A percentile compares a stretch with the other conserved stretches of the same genome.
Conservation (phyloP, 139 green algal species). For the Chlorella sp. region DNA sequence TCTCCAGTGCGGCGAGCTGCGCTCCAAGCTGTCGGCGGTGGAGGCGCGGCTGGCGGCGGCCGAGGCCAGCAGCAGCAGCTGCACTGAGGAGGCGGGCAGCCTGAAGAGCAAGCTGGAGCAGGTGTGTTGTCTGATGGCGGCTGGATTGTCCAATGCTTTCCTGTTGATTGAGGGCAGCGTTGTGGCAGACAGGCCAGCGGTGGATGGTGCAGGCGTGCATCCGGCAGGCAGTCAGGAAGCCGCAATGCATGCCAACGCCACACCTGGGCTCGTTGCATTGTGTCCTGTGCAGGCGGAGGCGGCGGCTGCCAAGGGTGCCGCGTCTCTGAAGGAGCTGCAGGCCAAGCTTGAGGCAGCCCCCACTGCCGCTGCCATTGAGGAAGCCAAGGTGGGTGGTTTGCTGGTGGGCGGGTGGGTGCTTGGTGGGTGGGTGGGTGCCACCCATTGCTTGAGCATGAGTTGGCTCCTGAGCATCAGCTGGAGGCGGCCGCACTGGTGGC, state of each 20-base stretch:
- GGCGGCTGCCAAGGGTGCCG: neutral
- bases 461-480: too few species aligned
- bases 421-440: neutral
- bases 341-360: neutral
- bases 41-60: neutral
- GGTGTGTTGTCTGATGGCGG: neutral
- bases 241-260: too few species aligned
- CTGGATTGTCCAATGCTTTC: too few species aligned
- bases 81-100: neutral
- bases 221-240: neutral
- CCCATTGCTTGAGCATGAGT: too few species aligned
- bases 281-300: neutral
- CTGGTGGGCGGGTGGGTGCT: neutral
- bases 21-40: neutral
- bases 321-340: neutral
- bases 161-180: too few species aligned
- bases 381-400: constrained; percentile 3
- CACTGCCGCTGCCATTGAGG: neutral
- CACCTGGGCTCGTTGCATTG: too few species aligned
- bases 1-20: constrained; percentile 12
- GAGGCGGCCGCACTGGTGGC: too few species aligned
- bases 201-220: neutral
- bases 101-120: constrained; percentile 29
- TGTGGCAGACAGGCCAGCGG: neutral
- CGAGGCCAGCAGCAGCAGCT: constrained; percentile 10